Conservation (phyloP, 805 yeast species). For the Wilhelminamyces savonicus region DNA sequence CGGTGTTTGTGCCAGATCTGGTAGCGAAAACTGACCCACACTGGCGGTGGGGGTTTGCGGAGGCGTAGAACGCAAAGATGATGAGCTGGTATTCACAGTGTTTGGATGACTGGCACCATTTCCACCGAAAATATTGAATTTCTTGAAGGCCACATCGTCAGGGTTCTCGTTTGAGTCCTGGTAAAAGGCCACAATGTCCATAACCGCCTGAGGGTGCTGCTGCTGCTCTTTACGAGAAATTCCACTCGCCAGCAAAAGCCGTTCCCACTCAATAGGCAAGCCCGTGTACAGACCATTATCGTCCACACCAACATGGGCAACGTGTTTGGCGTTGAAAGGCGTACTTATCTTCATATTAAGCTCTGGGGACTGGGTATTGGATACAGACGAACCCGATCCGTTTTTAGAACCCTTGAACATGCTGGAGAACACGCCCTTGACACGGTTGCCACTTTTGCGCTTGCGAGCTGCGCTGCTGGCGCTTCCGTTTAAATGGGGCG, state of each 20-base stretch:
- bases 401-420: constrained; percentile 39
- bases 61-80: too few relatives aligned
- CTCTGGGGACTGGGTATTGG: background rate
- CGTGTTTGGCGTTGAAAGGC: constrained; percentile 85
- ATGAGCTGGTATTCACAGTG: too few relatives aligned
- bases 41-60: too few relatives aligned
- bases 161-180: constrained; percentile 45
- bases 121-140: too few relatives aligned
- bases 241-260: constrained; percentile 74
- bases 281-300: constrained; percentile 86
- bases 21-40: too few relatives aligned
- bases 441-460: constrained; percentile 43
- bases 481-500: background rate
- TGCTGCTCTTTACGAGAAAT: constrained; percentile 84
- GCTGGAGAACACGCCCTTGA: constrained; percentile 53
- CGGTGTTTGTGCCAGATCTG: too few relatives aligned
- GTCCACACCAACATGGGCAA: constrained; percentile 91
- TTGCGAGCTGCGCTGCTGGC: constrained; percentile 2
- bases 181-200: constrained; percentile 84
- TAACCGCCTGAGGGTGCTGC: constrained; percentile 90
- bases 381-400: background rate
- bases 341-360: constrained; percentile 65
- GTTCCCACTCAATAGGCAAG: constrained; percentile 89
- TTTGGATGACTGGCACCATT: too few relatives aligned
- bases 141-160: constrained; percentile 38